Base-by-base conservation (phyloP, 2,329 filamentous ascomycete genomes). In the Xylaria sp. region DNA sequence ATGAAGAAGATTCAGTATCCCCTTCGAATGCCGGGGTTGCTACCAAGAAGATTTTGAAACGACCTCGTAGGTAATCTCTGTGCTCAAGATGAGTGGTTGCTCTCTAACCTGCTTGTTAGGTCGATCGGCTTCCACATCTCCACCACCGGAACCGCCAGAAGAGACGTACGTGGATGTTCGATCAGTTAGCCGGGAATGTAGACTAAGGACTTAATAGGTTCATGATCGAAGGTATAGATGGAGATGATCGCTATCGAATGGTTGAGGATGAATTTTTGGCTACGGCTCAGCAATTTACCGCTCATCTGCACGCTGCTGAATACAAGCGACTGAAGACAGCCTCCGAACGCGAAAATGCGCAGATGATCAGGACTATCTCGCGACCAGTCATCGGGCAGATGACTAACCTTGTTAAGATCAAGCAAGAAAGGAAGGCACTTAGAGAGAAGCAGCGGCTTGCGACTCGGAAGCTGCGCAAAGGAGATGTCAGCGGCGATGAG, bases 161-260 rank as follows among this genome's bases (percentile, higher is more conserved):
- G 83, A 88, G 79, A 80, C 75, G 86, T 87, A 75, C 59, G 74
- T 65, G 61, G 51, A 62, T 60, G 42, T 23, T 13, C 29, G 42
- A 51, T 37, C 16, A 50, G 40, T 32, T 37, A 13, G 13, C 35
- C 29, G 27, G 12, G 2, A 5, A 10, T 27, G 21, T 13, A 6
- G 21, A 37, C 57, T 73, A 76, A 60, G 72, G 5, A 40, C 1
- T n/a, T 18, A 6, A 10, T 63, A 90, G 88, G 35, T 84, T 84
- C 77, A 94, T 95, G 91, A 81, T 83, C 2, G 84, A 88, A 55
- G 90, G 89, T 2, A 78, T 86, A n/a, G 82, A 86, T 3, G 79
- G 85, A n/a, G 93, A 96, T 77, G 92, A 94, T 76, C 82, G 81
- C 63, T 95, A 88, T 79, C 90, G 92, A 74, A 94, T 95, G 91